Conservation (phyloP, 805 yeast species). For the Priceomyces medius region DNA sequence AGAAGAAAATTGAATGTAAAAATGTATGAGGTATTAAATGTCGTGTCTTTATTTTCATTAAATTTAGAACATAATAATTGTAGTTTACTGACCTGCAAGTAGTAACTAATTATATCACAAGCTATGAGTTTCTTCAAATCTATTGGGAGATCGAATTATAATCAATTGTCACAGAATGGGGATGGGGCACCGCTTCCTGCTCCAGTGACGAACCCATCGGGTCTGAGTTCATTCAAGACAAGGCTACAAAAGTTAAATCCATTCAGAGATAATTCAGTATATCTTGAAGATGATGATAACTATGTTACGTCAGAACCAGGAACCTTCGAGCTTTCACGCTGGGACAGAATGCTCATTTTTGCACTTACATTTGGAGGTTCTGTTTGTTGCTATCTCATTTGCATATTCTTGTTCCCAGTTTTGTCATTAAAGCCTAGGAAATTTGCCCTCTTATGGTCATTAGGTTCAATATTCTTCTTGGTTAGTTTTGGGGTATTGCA, state of each 20-base stretch:
- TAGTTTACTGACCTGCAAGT: too few species aligned
- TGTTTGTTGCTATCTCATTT: slow-evolving; percentile 39
- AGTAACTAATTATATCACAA: too few species aligned
- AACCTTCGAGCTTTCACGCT: slow-evolving; percentile 40
- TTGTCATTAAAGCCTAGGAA: slow-evolving; percentile 43
- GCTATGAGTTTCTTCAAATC: slow-evolving; percentile 42
- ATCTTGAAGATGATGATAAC: slow-evolving; percentile 42
- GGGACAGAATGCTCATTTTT: slow-evolving; percentile 49
- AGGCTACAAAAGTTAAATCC: slow-evolving; percentile 39
- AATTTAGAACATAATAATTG: too few species aligned
- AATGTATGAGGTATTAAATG: too few species aligned
- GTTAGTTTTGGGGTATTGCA: slow-evolving; percentile 47
- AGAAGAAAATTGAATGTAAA: too few species aligned
- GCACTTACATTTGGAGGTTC: slow-evolving; percentile 45
- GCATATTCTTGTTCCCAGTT: slow-evolving; percentile 44
- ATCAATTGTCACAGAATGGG: slow-evolving; percentile 34
- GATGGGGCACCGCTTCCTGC: slow-evolving; percentile 37
- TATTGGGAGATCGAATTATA: slow-evolving; percentile 24
- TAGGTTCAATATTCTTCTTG: slow-evolving; percentile 45
- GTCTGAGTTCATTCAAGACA: slow-evolving; percentile 23
- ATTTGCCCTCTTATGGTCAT: slow-evolving; percentile 48
- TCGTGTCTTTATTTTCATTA: background rate
- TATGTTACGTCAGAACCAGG: slow-evolving; percentile 46
- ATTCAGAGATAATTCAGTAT: slow-evolving; percentile 35
- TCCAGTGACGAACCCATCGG: slow-evolving; percentile 31